These are phyloP conservation scores for Neonothopanus nambi DNA, from an alignment of 1,284 basidiomycete genomes.

Conservation along the genomic window DNA sequence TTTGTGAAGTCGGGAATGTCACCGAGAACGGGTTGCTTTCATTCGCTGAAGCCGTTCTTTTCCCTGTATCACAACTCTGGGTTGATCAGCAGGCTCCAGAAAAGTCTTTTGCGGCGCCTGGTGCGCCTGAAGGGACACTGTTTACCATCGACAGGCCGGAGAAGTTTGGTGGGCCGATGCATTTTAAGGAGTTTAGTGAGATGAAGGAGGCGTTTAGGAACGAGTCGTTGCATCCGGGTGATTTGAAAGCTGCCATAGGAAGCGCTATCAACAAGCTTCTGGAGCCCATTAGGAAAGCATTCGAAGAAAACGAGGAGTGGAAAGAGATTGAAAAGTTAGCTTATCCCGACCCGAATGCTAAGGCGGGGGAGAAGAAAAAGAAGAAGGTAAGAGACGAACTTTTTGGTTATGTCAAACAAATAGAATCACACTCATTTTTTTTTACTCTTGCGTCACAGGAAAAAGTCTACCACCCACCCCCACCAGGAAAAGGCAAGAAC, in stretches of 20 bases:
- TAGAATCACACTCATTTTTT: neutral
- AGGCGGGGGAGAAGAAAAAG: conserved; percentile 67
- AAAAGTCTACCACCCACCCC: conserved; percentile 78
- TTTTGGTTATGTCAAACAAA: neutral
- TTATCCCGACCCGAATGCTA: conserved; percentile 79
- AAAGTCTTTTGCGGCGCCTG: conserved; percentile 61
- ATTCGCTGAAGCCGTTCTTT: conserved; percentile 87
- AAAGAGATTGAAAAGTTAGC: conserved; percentile 77
- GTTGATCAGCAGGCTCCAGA: conserved; percentile 58
- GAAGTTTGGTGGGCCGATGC: conserved; percentile 83
- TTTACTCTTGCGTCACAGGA: conserved; percentile 39
- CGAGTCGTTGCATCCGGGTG: conserved; percentile 85
- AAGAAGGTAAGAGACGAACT: too few relatives aligned
- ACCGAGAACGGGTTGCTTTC: conserved; percentile 91
- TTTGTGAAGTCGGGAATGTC: conserved; percentile 93
- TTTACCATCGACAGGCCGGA: conserved; percentile 79
- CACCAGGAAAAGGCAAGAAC: conserved; percentile 72
- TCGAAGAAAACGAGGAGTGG: conserved; percentile 81
- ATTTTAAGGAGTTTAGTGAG: conserved; percentile 70
- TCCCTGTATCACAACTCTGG: conserved; percentile 83
- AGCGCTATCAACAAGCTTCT: conserved; percentile 79
- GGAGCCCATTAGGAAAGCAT: conserved; percentile 80
- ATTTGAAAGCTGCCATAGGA: conserved; percentile 85
- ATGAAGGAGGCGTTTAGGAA: conserved; percentile 79
- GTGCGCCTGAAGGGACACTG: conserved; percentile 81